Evolutionary conservation across 371 early-diverging fungal species (phyloP).

Genomic region (Rhizopus arrhizus): DNA sequence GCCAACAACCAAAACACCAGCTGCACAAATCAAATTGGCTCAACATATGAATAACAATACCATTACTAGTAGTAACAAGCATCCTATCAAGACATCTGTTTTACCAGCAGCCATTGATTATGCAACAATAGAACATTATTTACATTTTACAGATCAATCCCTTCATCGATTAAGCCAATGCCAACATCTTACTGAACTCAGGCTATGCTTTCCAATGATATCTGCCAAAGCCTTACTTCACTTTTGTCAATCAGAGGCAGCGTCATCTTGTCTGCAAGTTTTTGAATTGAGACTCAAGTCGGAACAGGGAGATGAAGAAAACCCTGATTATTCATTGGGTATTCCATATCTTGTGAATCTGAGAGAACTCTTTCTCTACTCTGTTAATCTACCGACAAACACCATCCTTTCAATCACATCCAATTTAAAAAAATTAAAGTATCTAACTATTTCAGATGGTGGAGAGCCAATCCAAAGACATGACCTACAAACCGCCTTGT

Average conservation of each 20-base stretch:
- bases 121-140: conserved; percentile 6
- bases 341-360: neutral
- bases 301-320: neutral
- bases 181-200: conserved; percentile 7
- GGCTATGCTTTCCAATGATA: conserved; percentile 12
- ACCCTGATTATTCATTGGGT: neutral
- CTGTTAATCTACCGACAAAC: neutral
- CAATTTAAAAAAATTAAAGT: neutral
- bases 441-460: neutral
- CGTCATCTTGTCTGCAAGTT: neutral
- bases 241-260: neutral
- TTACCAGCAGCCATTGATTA: neutral
- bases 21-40: neutral
- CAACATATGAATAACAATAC: neutral
- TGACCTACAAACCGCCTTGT: neutral
- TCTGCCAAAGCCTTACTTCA: neutral
- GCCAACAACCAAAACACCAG: neutral
- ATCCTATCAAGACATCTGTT: neutral
- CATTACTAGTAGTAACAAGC: neutral
- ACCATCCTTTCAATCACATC: neutral
- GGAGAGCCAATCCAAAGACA: neutral
- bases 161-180: neutral
- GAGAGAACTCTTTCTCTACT: conserved; percentile 8
- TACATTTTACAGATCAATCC: conserved; percentile 1
- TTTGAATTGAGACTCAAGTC: conserved; percentile 8